Evolutionary conservation across 495 filamentous ascomycete genomes (phyloP), one percentile per base, ranked within the genome.

Genomic region (Aspergillus taichungensis): DNA sequence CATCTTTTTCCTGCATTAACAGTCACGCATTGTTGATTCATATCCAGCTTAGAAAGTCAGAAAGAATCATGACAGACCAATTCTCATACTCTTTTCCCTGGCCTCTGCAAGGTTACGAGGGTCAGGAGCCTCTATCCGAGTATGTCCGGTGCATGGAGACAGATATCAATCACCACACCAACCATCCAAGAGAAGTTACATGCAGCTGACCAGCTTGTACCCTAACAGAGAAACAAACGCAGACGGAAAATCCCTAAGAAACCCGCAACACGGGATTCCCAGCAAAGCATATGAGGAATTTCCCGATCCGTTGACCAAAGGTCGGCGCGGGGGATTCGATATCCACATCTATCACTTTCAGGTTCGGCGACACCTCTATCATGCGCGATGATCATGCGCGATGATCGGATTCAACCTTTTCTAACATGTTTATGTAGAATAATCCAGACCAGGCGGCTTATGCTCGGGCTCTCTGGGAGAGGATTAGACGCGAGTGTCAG

Each of bases 321-420:
- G 66, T 8, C 57, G 55, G 6, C 68, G 77, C 7, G 82, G 83
- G 28, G 76, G 76, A 8, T 81, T 80, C 52, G 88, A 94, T 59
- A 63, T 89, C 6, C 88, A 94, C 63, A 82, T 95, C 54, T 94
- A 92, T 64, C 82, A 84, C 56, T 79, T 77, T 51, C 77, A 64
- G 49, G 72, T 74, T 14, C 8, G 39, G 40, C 6, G 13, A 36
- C 12, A 24, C 18, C 18, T 24, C 2, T 24, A 24, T 4, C 18
- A 24, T 24, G 2, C 18, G 18, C 18, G 18, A 24, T 24, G 18
- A 24, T n/a, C n/a, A 6, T 28, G 34, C 0, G 46, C 37, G 11
- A 9, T 8, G n/a, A 5, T 32, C 12, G 30, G 14, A 2, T 41
- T 3, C 33, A 2, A 18, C n/a, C n/a, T n/a, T 31, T 38, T 12